Base-by-base conservation (phyloP, 106 monocot genomes). In the Dendrobium nobile region DNA sequence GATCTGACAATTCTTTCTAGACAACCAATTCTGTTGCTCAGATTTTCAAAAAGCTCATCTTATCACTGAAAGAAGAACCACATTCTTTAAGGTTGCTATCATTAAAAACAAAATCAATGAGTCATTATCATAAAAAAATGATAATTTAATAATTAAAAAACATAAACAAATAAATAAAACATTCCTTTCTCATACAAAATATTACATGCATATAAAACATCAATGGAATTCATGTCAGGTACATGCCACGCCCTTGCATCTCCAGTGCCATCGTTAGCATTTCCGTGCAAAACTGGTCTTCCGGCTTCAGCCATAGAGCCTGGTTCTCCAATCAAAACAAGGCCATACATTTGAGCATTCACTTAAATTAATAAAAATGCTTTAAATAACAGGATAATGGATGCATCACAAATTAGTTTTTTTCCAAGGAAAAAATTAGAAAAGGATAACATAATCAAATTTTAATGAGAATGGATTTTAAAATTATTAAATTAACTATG, bases 271-370 rank as follows among this genome's bases (percentile, higher is more conserved):
- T 31, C 48, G 92, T 86, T 17, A 92, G 80, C 92, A 92, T 89
- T 61, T 92, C 89, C 33, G 89, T 89, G 79, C 92, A 92, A 54
- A 92, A 92, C 28, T 77, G 82, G 79, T 92, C 89, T 65, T 92
- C 89, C 16, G 92, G 86, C 61, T 88, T 92, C 86, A 92, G 74
- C 22, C 67, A 77, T 19, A 84, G 77, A 54, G 80, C 80, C 80
- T 76, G 76, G 13, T 5, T 76, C 27, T 48, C 22, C 76, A 76
- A 48, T 41, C 41, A 58, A 41, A 78, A 16, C 1, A 45, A 67
- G 4, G 9, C 22, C 24, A 43, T 65, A 26, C 17, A 26, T 48
- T 76, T 48, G 18, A 76, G 13, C 5, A 48, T 10, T 26, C 9
- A 76, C 40, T n/a, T 27, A 31, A 67, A 67, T 67, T 67, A 26